Conservation (phyloP, 2,329 filamentous ascomycete genomes). For the Claviceps purpurea region DNA sequence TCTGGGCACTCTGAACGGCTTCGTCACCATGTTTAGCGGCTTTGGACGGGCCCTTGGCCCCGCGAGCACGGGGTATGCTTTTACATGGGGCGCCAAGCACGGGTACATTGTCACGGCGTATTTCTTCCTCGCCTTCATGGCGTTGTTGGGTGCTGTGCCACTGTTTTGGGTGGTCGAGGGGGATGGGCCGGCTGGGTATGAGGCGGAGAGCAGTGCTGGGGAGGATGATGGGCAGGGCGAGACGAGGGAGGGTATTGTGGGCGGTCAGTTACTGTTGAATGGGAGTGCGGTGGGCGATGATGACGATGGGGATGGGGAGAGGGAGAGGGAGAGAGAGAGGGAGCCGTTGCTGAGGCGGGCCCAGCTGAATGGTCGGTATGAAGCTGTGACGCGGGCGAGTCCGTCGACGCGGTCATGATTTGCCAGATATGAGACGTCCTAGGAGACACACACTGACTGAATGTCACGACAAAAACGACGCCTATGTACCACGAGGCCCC, state of each 20-base stretch:
- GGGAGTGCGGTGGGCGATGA: slow-evolving; percentile 11
- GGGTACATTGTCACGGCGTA: slow-evolving; percentile 72
- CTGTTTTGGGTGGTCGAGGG: slow-evolving; percentile 63
- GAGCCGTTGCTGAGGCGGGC: slow-evolving; percentile 9
- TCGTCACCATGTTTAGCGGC: slow-evolving; percentile 72
- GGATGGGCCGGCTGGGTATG: slow-evolving; percentile 42
- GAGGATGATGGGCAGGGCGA: slow-evolving; percentile 16
- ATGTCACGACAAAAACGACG: too few relatives aligned
- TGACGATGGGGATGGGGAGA: not conserved
- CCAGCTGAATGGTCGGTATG: not conserved
- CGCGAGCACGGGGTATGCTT: slow-evolving; percentile 56
- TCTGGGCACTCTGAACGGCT: slow-evolving; percentile 80
- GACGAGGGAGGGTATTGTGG: slow-evolving; percentile 6
- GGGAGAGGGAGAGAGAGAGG: slow-evolving; percentile 4
- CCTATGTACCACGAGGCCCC: too few relatives aligned
- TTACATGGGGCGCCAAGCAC: slow-evolving; percentile 60
- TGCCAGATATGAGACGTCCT: too few relatives aligned
- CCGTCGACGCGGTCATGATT: not conserved
- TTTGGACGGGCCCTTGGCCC: slow-evolving; percentile 71
- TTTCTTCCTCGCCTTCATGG: slow-evolving; percentile 59
- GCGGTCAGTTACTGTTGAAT: slow-evolving; percentile 11
- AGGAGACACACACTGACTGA: too few relatives aligned
- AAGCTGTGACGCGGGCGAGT: not conserved
- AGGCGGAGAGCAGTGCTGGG: slow-evolving; percentile 18
- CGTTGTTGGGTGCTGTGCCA: slow-evolving; percentile 53